phyloP scores from a whole-genome alignment of 2,329 filamentous ascomycete genomes.

The Fonsecaea erecta region DNA sequence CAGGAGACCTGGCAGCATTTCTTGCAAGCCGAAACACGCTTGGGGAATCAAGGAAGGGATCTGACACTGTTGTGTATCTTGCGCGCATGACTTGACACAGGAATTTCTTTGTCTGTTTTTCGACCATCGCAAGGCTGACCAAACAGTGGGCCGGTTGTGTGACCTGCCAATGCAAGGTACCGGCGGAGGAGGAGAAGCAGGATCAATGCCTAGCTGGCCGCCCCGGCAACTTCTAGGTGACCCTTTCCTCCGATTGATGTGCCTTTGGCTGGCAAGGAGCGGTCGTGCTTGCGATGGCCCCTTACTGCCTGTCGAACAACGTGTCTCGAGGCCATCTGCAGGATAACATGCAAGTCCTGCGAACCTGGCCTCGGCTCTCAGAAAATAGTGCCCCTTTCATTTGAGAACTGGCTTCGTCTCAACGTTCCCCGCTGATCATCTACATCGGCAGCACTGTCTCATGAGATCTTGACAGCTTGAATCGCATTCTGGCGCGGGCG shows the following conservation, averaged over 20 bases:
- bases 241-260: neutral
- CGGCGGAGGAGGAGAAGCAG: conserved; percentile 3
- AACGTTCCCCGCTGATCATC: neutral
- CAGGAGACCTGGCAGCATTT: neutral
- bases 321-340: conserved; percentile 11
- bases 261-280: neutral
- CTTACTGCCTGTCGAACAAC: neutral
- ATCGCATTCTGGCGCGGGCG: neutral
- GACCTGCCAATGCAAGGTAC: conserved; percentile 24
- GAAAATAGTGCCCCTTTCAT: neutral
- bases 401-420: neutral
- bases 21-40: neutral
- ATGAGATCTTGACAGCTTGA: neutral
- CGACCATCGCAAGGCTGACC: conserved; percentile 27
- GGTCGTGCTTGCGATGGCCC: neutral
- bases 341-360: neutral
- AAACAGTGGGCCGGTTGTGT: conserved; percentile 19
- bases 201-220: neutral
- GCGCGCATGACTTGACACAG: conserved; percentile 25
- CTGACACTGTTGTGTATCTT: conserved; percentile 4
- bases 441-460: neutral
- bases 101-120: conserved; percentile 35
- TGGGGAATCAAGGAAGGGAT: neutral
- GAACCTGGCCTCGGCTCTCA: neutral
- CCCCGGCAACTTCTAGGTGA: neutral